phyloP scores from a whole-genome alignment of 2,329 filamentous ascomycete genomes.

The Penicillium sp. region DNA sequence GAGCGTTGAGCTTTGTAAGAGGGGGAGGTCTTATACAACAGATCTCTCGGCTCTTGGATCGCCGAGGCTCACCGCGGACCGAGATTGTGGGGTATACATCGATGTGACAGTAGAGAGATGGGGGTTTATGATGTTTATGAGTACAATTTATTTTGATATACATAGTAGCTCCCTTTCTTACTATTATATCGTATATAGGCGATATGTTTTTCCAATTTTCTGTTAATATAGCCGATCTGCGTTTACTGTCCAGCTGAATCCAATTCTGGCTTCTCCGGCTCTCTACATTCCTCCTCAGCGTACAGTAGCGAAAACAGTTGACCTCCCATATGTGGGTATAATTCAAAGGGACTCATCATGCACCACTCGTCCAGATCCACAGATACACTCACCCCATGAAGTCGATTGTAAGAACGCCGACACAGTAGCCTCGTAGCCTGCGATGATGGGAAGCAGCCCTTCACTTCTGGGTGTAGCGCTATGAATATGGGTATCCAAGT shows the following conservation, averaged over 20 bases:
- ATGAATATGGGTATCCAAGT: conserved; percentile 8
- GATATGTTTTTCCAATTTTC: conserved; percentile 5
- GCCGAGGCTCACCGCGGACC: conserved; percentile 23
- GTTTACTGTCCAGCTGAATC: conserved; percentile 15
- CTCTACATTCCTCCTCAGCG: neutral
- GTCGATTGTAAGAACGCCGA: conserved; percentile 28
- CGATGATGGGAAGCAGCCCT: conserved; percentile 29
- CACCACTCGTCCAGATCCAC: conserved; percentile 14
- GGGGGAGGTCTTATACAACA: conserved; percentile 1
- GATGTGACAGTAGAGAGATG: neutral
- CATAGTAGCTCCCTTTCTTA: neutral
- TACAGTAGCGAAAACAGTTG: conserved; percentile 5
- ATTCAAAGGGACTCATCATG: conserved; percentile 12
- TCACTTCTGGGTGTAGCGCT: conserved; percentile 10
- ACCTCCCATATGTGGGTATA: conserved; percentile 1
- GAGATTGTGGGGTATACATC: conserved; percentile 22
- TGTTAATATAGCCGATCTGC: conserved; percentile 10
- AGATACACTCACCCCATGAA: conserved; percentile 29
- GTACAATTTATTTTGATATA: neutral
- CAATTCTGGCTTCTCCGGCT: conserved; percentile 1
- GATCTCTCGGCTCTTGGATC: conserved; percentile 10
- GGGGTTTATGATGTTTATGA: neutral
- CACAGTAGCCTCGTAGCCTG: conserved; percentile 29
- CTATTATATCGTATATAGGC: conserved; percentile 2
- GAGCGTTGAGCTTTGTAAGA: neutral